phyloP scores from a whole-genome alignment of 768 basidiomycete genomes.

The Mycena capillaripes region DNA sequence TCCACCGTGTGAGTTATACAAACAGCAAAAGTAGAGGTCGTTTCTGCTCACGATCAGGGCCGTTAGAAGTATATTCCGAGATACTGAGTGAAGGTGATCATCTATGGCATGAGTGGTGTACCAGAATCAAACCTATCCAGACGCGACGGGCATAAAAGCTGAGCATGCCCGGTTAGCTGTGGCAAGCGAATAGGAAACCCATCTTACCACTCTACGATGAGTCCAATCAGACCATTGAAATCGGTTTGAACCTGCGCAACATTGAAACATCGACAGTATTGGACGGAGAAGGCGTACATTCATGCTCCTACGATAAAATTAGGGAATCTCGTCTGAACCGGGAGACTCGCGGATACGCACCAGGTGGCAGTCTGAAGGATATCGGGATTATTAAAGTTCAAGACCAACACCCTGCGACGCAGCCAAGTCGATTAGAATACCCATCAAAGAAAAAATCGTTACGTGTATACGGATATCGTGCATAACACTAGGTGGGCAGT shows the following conservation, averaged over 20 bases:
- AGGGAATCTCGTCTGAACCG: neutral
- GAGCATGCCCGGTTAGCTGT: conserved; percentile 4
- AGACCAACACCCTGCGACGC: conserved; percentile 58
- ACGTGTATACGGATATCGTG: conserved; percentile 63
- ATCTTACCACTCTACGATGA: conserved; percentile 63
- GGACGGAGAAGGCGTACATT: conserved; percentile 45
- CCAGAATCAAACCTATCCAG: conserved; percentile 55
- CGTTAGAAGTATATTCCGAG: conserved; percentile 56
- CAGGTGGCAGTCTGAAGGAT: conserved; percentile 56
- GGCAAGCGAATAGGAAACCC: neutral
- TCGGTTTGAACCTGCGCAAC: conserved; percentile 64
- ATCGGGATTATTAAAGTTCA: conserved; percentile 55
- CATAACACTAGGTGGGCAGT: conserved; percentile 60
- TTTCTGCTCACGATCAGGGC: conserved; percentile 54
- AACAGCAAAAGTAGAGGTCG: neutral
- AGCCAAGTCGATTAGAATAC: neutral
- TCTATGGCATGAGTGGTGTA: neutral
- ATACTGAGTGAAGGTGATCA: conserved; percentile 51
- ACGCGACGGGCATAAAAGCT: conserved; percentile 69
- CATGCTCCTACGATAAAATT: conserved; percentile 53
- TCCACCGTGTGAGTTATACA: conserved; percentile 2
- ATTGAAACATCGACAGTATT: conserved; percentile 21
- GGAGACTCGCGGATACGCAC: conserved; percentile 42
- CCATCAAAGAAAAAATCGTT: neutral
- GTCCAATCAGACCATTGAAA: conserved; percentile 64